Base-by-base conservation (phyloP, 2,329 filamentous ascomycete genomes). In the Aspergillus flavus region DNA sequence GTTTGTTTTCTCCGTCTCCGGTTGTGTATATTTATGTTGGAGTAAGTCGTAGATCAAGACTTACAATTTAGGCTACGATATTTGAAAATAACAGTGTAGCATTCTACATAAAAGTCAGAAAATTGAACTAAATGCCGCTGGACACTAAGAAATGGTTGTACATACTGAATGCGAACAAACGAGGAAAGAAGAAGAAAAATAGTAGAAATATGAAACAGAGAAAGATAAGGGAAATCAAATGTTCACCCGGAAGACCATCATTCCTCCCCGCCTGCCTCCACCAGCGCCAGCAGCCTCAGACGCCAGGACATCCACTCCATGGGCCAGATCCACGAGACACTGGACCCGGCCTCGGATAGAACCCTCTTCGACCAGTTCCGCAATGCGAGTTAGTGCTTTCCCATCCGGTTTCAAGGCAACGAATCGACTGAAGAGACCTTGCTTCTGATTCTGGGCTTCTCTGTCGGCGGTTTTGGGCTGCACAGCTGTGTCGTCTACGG, bases 371-470 rank as follows among this genome's bases (percentile, higher is more conserved):
- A 80, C 73, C 59, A 80, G 65, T 30, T 69, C 64, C n/a, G 67
- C 71, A 57, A 81, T 77, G 12, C 70, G 69, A 10, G 58, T 69
- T 57, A 82, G 61, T 10, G 77, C 74, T 23, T 63, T 62, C 16
- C 71, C 71, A 63, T 80, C 73, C 6, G 79, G 77, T 61, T 72
- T 69, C 9, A 80, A 78, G 19, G 73, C 68, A 53, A 81, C 73
- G 62, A 78, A 78, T 30, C 70, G 69, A 57, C 73, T 77, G 12
- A 61, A 69, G n/a, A 75, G 63, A 14, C 66, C 69, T 28, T 71
- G 65, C 48, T 70, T 73, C 55, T 61, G 53, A n/a, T 48, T 55
- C 36, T 59, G 36, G 7, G 34, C 48, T 12, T 61, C 58, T 23
- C 46, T 54, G 6, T 54, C 58, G 12, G 62, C 53, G 45, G 60